Percentiles rank a stretch among this genome's conserved stretches.
Evolutionary conservation across 768 basidiomycete genomes (phyloP).

Genomic region (Lentinula guzmanii): DNA sequence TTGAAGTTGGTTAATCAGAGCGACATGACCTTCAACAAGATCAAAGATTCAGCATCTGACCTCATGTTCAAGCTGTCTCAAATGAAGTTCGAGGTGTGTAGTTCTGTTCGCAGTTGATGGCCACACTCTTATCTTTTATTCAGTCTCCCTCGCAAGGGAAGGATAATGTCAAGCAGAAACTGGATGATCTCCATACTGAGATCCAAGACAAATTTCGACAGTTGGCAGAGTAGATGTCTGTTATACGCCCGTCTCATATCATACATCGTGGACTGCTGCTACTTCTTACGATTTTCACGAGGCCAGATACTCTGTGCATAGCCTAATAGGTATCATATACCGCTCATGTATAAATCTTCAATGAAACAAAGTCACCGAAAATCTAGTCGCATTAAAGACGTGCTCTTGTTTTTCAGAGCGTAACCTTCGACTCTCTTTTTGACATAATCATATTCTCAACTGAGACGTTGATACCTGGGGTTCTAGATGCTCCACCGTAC

Average conservation of each 20-base stretch:
- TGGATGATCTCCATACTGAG: conserved; percentile 76
- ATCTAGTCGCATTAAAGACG: too few relatives aligned
- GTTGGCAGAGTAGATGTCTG: conserved; percentile 57
- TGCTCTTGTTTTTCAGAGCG: too few relatives aligned
- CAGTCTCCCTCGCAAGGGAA: conserved; percentile 91
- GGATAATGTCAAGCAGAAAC: conserved; percentile 73
- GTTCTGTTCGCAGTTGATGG: background rate
- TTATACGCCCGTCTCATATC: background rate
- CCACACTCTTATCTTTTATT: conserved; percentile 3
- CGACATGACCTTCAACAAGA: conserved; percentile 78
- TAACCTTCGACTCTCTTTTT: too few relatives aligned
- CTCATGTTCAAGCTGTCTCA: conserved; percentile 97
- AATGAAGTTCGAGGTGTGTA: conserved; percentile 93
- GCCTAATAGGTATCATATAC: background rate
- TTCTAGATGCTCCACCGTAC: too few relatives aligned
- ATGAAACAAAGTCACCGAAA: background rate
- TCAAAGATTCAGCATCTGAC: conserved; percentile 82
- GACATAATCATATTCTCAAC: too few relatives aligned
- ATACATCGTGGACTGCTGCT: background rate
- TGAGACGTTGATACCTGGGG: too few relatives aligned
- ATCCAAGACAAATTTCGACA: conserved; percentile 92
- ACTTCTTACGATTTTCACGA: background rate
- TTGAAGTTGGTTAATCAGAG: conserved; percentile 78
- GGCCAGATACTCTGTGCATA: background rate
- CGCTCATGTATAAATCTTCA: too few relatives aligned